Evolutionary conservation across 495 filamentous ascomycete genomes (phyloP), one percentile per base, ranked within the genome.

Genomic region (Tuber aestivum): DNA sequence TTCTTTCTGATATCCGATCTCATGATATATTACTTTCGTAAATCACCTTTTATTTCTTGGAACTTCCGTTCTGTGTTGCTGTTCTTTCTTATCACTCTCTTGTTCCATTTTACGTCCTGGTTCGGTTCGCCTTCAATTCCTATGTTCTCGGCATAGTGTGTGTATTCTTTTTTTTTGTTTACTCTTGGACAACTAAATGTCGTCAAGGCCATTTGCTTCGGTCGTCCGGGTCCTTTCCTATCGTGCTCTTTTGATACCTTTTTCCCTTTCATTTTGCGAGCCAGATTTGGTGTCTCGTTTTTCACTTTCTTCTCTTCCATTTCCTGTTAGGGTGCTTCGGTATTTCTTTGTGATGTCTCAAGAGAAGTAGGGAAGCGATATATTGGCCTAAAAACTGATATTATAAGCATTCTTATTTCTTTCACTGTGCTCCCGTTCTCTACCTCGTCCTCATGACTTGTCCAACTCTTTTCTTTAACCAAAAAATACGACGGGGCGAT

Each of bases 21-120:
- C 74, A 77, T 81, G 78, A 82, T 81, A 81, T 79, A 82, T 78
- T 82, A 79, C 77, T 79, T 83, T 79, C 76, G 79, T 79, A 82
- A 82, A 82, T 82, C 80, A 83, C 78, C 81, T 82, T 82, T 79
- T 81, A 73, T 79, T 78, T 72, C 69, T 74, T 72, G 70, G 76
- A 70, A 70, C 65, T 71, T 61, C 61, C 56, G 45, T 56, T 76
- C 27, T 65, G 27, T 65, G 20, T 18, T 27, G 27, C 73, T 79
- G 81, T 72, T 79, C n/a, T 76, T 78, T 78, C 70, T 40, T 38
- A 76, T 72, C 78, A 72, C 73, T 80, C 78, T 71, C 78, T 80
- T 41, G 44, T 74, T 75, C 71, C 71, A 75, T 80, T 79, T 74
- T 80, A 70, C 71, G 77, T 77, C 65, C 69, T 80, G 38, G 71